Percentiles rank a stretch among this genome's conserved stretches.
Conservation (phyloP, 768 basidiomycete species). For the Sarcomyxa edulis region DNA sequence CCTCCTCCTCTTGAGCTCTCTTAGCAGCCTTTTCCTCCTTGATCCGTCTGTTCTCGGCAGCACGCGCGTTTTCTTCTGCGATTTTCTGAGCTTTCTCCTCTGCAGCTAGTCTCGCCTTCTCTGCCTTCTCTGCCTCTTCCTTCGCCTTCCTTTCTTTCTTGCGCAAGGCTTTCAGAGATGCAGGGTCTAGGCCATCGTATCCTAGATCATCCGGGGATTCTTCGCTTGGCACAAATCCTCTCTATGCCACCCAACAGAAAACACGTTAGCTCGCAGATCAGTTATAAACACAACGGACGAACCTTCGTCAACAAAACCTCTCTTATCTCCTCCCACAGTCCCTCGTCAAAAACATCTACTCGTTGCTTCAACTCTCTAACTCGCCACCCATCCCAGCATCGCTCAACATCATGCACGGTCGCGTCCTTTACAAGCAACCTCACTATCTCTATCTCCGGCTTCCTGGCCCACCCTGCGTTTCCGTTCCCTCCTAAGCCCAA, state of each 20-base stretch:
- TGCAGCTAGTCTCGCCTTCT: constrained; percentile 18
- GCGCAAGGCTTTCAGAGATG: constrained; percentile 20
- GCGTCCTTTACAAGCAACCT: constrained; percentile 31
- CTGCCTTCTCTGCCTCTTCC: constrained; percentile 14
- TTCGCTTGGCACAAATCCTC: constrained; percentile 26
- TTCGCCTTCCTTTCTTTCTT: constrained; percentile 20
- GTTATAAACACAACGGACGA: not conserved
- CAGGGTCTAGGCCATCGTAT: constrained; percentile 1
- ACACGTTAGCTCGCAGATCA: not conserved
- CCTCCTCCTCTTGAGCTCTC: constrained; percentile 9
- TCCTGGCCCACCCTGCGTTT: constrained; percentile 25
- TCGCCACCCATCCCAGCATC: constrained; percentile 24
- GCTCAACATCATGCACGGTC: constrained; percentile 31
- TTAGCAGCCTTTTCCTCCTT: constrained; percentile 17
- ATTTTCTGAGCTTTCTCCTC: constrained; percentile 11
- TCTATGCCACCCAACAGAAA: constrained; percentile 13
- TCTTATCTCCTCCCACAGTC: constrained; percentile 19
- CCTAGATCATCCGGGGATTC: not conserved
- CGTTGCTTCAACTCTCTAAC: no score
- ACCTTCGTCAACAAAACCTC: constrained; percentile 27
- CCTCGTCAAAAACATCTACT: no score
- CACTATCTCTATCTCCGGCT: constrained; percentile 22
- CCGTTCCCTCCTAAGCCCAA: constrained; percentile 20
- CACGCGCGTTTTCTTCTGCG: not conserved
- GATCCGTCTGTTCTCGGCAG: not conserved